A percentile compares a stretch with the other conserved stretches of the same genome.
Evolutionary conservation across 2,329 filamentous ascomycete genomes (phyloP).

Genomic region (Stachybotrys echinatus): DNA sequence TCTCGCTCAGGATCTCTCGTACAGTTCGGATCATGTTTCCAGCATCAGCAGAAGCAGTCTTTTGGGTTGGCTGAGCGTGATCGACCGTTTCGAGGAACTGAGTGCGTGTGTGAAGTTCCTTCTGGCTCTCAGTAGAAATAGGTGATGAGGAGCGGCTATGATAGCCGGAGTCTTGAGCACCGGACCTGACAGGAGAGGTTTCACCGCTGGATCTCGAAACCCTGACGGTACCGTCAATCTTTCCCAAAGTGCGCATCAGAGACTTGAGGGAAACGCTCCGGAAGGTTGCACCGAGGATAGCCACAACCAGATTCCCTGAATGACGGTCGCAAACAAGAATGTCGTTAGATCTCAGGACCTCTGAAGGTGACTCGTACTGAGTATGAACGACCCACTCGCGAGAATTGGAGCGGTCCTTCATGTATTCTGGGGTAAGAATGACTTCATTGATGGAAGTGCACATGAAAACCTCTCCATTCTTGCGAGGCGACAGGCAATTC

Average conservation of each 20-base stretch:
- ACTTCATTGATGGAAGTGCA: background rate
- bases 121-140: too few relatives aligned
- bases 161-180: too few relatives aligned
- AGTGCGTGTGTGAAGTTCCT: too few relatives aligned
- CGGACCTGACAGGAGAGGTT: too few relatives aligned
- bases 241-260: background rate
- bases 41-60: too few relatives aligned
- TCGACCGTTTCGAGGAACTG: too few relatives aligned
- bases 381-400: background rate
- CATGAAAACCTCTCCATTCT: background rate
- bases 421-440: background rate
- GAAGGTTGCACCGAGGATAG: slow-evolving; percentile 1
- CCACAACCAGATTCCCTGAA: background rate
- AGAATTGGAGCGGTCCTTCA: background rate
- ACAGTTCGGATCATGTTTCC: too few relatives aligned
- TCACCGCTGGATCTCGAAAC: too few relatives aligned
- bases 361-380: background rate
- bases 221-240: background rate
- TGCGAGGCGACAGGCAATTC: background rate
- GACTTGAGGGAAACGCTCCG: background rate
- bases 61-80: too few relatives aligned
- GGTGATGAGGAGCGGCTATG: too few relatives aligned
- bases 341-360: background rate
- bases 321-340: background rate
- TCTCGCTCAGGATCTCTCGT: too few relatives aligned